These are phyloP conservation scores for Halophytophthora polymorphica DNA, from an alignment of 352 stramenopile genomes.

Conservation along the genomic window DNA sequence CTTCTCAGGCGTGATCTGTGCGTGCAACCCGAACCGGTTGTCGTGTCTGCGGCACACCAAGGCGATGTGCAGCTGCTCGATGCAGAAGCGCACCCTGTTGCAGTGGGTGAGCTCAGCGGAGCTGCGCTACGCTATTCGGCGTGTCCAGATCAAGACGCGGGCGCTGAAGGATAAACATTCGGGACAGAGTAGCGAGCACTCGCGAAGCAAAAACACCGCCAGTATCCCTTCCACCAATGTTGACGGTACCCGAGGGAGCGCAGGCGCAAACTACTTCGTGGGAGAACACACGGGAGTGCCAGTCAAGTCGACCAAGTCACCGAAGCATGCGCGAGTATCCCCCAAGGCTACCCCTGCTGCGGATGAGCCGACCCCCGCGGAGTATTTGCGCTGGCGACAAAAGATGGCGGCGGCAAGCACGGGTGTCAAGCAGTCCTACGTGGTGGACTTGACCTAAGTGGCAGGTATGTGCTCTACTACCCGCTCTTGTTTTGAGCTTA, in stretches of 20 bases:
- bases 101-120: slow-evolving; percentile 65
- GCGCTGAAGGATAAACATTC: slow-evolving; percentile 16
- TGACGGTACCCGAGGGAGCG: background rate
- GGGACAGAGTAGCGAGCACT: background rate
- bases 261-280: slow-evolving; percentile 7
- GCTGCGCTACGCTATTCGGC: slow-evolving; percentile 65
- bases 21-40: slow-evolving; percentile 51
- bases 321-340: background rate
- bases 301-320: background rate
- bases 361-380: background rate
- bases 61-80: slow-evolving; percentile 60
- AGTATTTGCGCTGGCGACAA: background rate
- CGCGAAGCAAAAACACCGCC: background rate
- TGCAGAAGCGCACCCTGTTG: slow-evolving; percentile 52
- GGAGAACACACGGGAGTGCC: slow-evolving; percentile 8
- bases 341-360: background rate
- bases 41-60: slow-evolving; percentile 65
- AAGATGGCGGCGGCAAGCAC: background rate
- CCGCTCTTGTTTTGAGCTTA: background rate
- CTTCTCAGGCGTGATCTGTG: slow-evolving; percentile 75
- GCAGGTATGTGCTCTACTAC: background rate
- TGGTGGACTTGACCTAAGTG: background rate
- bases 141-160: slow-evolving; percentile 66
- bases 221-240: background rate
- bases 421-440: background rate